Evolutionary conservation across 1,139 yeast genomes (phyloP).

Genomic region (Hansenula anomala): DNA sequence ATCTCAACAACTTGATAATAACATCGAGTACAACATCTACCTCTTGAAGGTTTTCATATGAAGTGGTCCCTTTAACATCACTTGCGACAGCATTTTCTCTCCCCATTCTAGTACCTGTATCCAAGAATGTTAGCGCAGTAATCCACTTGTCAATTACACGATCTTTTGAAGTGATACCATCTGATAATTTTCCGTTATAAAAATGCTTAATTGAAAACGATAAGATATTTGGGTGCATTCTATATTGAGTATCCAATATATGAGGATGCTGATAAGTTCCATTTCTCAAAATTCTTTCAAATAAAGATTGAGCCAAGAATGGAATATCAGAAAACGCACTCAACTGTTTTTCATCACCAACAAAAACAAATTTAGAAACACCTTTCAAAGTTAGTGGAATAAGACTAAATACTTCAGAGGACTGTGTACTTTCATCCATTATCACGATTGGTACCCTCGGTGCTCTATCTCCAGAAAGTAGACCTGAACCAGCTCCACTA

Average conservation of each 20-base stretch:
- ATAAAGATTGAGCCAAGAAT: constrained; percentile 50
- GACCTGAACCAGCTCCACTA: constrained; percentile 65
- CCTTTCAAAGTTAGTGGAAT: constrained; percentile 69
- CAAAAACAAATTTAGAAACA: constrained; percentile 62
- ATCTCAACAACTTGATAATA: too few relatives aligned
- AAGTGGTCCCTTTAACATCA: too few relatives aligned
- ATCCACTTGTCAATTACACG: constrained; percentile 39
- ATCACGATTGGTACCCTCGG: constrained; percentile 59
- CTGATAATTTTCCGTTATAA: constrained; percentile 48
- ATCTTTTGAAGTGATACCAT: constrained; percentile 53
- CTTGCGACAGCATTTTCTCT: too few relatives aligned
- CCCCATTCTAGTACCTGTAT: too few relatives aligned
- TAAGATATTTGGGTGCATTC: constrained; percentile 61
- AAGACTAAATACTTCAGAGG: constrained; percentile 65
- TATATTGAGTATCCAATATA: constrained; percentile 68
- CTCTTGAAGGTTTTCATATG: too few relatives aligned
- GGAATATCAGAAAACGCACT: constrained; percentile 63
- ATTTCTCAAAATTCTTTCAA: constrained; percentile 53
- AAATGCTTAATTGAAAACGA: constrained; percentile 55
- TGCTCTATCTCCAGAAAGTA: constrained; percentile 48
- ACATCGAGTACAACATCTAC: too few relatives aligned
- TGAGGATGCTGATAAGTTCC: constrained; percentile 57
- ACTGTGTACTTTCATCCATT: constrained; percentile 69
- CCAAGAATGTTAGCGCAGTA: constrained; percentile 53
- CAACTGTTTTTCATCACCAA: constrained; percentile 65